Evolutionary conservation across 208 protist species (phyloP).

Genomic region (Perkinsela sp.): DNA sequence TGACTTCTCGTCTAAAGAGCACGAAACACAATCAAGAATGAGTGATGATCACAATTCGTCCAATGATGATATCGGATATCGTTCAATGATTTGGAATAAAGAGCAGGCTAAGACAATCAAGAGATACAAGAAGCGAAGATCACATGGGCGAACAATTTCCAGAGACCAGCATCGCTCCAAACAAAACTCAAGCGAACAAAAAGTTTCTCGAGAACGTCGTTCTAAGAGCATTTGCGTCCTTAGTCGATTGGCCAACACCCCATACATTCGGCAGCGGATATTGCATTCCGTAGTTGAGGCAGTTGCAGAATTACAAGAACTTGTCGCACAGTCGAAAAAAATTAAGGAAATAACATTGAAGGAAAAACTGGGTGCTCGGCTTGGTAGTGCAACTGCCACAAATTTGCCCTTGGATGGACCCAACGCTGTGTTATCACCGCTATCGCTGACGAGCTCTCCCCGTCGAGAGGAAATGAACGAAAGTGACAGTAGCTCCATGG

Average conservation of each 20-base stretch:
- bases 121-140: background rate
- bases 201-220: background rate
- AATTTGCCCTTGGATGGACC: background rate
- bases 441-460: background rate
- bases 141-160: background rate
- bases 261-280: background rate
- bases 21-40: background rate
- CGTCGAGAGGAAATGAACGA: background rate
- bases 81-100: background rate
- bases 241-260: background rate
- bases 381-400: background rate
- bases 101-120: background rate
- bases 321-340: background rate
- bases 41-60: background rate
- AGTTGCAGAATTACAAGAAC: background rate
- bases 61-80: background rate
- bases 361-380: background rate
- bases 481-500: background rate
- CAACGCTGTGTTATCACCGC: background rate
- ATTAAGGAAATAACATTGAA: background rate
- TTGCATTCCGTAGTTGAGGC: slow-evolving; percentile 1
- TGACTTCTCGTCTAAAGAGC: background rate
- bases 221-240: background rate
- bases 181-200: background rate
- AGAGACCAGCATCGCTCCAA: background rate